Evolutionary conservation across 371 early-diverging fungal species (phyloP), one percentile per base, ranked within the genome.

Genomic region (Rhizopus microsporus): DNA sequence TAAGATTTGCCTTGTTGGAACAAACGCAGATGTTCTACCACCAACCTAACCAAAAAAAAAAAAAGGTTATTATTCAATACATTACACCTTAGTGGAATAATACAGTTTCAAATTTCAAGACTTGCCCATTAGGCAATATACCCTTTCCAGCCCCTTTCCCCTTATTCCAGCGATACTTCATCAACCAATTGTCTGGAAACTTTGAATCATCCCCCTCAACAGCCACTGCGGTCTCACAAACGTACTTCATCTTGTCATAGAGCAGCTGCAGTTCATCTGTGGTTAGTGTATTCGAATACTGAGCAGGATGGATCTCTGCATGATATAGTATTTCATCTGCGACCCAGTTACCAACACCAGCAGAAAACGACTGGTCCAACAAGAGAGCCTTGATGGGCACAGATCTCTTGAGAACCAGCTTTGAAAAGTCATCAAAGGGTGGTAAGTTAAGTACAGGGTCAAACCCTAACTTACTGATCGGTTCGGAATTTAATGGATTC

Each of bases 311-410:
- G 3, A 87, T 67, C 33, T 60, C 59, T 9, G 85, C 74, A 43
- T 84, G 84, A 53, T 73, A 87, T 3, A 88, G 65, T 0, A 86
- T 66, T 71, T 86, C 73, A 57, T 88, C 89, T 0, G 86, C 87
- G 12, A 88, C 69, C 86, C 86, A 88, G 59, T 88, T 88, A 0
- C 89, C 89, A 3, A 88, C 78, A 10, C 89, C 89, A n/a, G 87
- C 86, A 7, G 77, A 75, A 60, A 89, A 86, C 2, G 66, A 47
- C 39, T 84, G 84, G 35, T 87, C 81, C 31, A 89, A 67, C 6
- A 83, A 55, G 12, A 89, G 63, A 1, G 82, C 72, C 49, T 89
- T 89, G 44, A 87, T 69, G 4, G 87, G 82, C 4, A 69, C 63
- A 1, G 62, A 62, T 5, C 87, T 60, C 38, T 59, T 63, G 6